Base-by-base conservation (phyloP, 441 rosid genomes). In the Syzygium malaccense region DNA sequence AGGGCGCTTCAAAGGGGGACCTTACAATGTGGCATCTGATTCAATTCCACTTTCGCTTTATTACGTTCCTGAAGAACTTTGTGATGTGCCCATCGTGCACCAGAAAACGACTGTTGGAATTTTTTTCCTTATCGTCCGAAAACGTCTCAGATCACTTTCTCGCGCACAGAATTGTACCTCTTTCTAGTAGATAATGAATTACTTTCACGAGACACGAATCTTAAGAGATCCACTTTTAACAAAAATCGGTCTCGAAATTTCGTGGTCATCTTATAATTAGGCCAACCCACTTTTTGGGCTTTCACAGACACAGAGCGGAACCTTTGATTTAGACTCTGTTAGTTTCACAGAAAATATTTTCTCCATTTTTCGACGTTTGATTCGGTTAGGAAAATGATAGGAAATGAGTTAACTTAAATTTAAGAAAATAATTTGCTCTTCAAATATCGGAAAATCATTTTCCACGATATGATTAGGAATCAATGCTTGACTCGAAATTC, bases 281-380 rank as follows among this genome's bases (percentile, higher is more conserved):
- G 53, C n/a, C 25, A 2, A 23, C 9, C 49, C 51, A 45, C 9
- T 45, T 75, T 23, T 71, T 12, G 49, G 23, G 51, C 0, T 75
- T 75, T 75, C 0, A 5, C 5, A 1, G 0, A 6, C 1, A 3
- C 49, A 3, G 12, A 20, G 11, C 0, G 3, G 1, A 20, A 33
- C 5, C 0, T 1, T 41, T 41, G n/a, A 5, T 37, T 71, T 71
- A 11, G 12, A 37, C 48, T 45, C 9, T 8, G 2, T 45, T 45
- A 9, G 48, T 45, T 45, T 45, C 48, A 9, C 48, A 7, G 7
- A 45, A 45, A 45, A 45, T 45, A 45, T 45, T 45, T 45, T 45
- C 48, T 2, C 7, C 9, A 45, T 45, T 45, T 7, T 45, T 8
- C 48, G 7, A 8, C 48, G 48, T 45, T 7, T 45, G 48, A 45